Base-by-base conservation (phyloP, 1,284 basidiomycete species). In the Ceratobasidium papillatum region DNA sequence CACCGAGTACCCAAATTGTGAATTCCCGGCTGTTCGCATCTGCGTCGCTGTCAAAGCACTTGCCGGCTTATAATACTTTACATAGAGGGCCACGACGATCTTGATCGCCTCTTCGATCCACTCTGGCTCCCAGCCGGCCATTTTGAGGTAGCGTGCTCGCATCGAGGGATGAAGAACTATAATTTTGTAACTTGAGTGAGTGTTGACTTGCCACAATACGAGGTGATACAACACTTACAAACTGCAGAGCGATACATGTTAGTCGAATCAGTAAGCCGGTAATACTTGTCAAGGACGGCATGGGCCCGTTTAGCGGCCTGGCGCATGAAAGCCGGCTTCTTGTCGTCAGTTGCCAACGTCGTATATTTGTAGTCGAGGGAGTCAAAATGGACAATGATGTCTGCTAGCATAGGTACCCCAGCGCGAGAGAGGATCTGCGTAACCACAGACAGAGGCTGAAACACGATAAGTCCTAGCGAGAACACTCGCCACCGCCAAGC, bases 301-400 rank as follows among this genome's bases (percentile, higher is more conserved):
- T 17, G 34, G 2, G 27, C 58, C 3, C 36, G 58, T 12, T 61
- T 11, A 7, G 58, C 58, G 7, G 58, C 58, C 8, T 36, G 58
- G 1, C n/a, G 58, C 14, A 41, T 19, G 4, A 4, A 61, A 2
- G 34, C 3, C 4, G 64, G 49, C 9, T 34, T 47, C 4, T 3
- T 34, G 1, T 25, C 38, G 36, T 54, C 64, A 0, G 1, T 8
- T 2, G 25, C 19, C 34, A 66, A 38, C 0, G 12, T 38, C 1
- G 25, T 27, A n/a, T 66, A 66, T 14, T 36, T 19, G 25, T 1
- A 38, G 27, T 49, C 43, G 3, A 65, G 22, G 30, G 27, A 7
- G 22, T 65, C 64, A 30, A 36, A 52, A 25, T 66, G 64, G 17
- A 66, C 34, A 7, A 66, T 52, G 8, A 66, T 19, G 32, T 66